Evolutionary conservation across 208 protist species (phyloP), one percentile per base, ranked within the genome.

Genomic region (Leishmania aethiopica): DNA sequence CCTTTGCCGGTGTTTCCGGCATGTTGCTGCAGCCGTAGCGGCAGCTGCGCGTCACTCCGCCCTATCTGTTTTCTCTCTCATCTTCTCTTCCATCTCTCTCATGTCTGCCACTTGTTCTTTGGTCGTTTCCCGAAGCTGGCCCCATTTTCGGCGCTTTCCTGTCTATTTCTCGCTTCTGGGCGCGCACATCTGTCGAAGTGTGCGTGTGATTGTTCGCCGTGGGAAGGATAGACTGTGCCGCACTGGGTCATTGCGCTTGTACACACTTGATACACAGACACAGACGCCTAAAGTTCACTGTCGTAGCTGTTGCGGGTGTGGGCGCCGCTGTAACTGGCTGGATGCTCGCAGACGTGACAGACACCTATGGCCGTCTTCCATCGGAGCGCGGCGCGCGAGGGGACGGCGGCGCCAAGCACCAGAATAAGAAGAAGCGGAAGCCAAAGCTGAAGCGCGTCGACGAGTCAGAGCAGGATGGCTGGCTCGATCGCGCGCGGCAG

Each of bases 401-500:
- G 19, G 51, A 76, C n/a, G 64, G 60, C 3, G 57, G 62, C 28
- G 66, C 75, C 17, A 66, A 79, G 67, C 81, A 82, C 75, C 17
- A 70, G 13, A 81, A 81, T 51, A 88, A 85, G 59, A 88, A 85
- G 59, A 91, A 88, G 75, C 82, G 74, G 1, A 77, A 86, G 51
- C 87, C 75, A 28, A 88, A 86, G 64, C 80, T 91, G 76, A 81
- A 86, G 64, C 87, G 86, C 15, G 88, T 95, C 10, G 90, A 97
- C 83, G 90, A 95, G 83, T 93, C 91, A 28, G 89, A 92, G 84
- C 86, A 92, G 80, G 89, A 93, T 66, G 86, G 84, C 57, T 95
- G 91, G 88, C 80, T 96, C n/a, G 92, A 96, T 77, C 84, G 93
- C 22, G 87, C 86, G 8, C 86, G 92, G 28, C 89, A 96, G 74